Evolutionary conservation across 306 rosid genomes (phyloP), one percentile per base, ranked within the genome.

Genomic region (Lablab purpureus): DNA sequence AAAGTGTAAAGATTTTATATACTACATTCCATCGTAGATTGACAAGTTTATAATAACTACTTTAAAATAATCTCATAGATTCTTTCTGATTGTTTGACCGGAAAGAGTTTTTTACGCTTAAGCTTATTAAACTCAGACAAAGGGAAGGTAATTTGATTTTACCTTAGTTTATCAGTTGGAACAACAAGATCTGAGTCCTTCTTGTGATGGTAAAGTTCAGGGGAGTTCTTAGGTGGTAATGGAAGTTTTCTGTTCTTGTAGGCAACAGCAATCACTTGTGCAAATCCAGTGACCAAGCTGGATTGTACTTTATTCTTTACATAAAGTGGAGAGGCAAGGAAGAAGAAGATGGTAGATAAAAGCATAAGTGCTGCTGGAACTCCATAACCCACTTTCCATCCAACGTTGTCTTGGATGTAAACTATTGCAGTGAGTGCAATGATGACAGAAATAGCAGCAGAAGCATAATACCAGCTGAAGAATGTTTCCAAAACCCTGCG

Each of bases 351-450:
- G 6, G 88, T 41, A 1, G 94, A 83, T 6, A 89, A 6, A 37
- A 89, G 46, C 94, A 89, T 87, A 0, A 90, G 87, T 68, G 79
- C 59, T 3, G 88, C 97, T 4, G 94, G 96, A 51, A 92, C 83
- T 4, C 91, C 94, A 64, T 82, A 92, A 14, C 97, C 96, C 27
- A 92, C 36, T 81, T 67, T 87, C 96, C 96, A 92, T 8, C 96
- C 90, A 12, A 76, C 54, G 17, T 84, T 79, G 15, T 90, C 94
- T 82, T 90, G 94, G 22, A 88, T 82, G 51, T 86, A 90, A 14
- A 92, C 92, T 2, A 92, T 74, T 23, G 17, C 90, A 5, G 91
- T 86, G 47, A 90, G 47, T 45, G 88, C 92, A 49, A 88, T n/a
- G 15, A 92, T 14, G 75, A 89, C 67, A 3, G 96, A 58, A 18